Conservation (phyloP, 306 rosid genomes). For the Vigna trinervia region DNA sequence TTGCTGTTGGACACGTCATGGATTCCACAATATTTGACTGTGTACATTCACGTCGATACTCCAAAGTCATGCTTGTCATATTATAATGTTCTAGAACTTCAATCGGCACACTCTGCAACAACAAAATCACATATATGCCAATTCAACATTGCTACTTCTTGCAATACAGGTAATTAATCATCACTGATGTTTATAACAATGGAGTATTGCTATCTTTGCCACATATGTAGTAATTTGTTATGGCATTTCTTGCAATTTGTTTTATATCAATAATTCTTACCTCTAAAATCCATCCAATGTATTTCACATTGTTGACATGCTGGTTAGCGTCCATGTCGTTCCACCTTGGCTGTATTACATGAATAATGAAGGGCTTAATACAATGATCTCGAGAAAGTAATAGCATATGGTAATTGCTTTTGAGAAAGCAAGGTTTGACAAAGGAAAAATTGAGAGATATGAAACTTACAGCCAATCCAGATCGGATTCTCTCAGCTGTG, state of each 20-base stretch:
- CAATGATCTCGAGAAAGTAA: background rate
- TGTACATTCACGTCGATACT: constrained; percentile 82
- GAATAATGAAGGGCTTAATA: background rate
- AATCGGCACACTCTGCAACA: constrained; percentile 81
- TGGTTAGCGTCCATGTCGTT: constrained; percentile 98
- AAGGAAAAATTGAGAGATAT: background rate
- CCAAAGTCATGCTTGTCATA: constrained; percentile 81
- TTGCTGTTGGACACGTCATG: constrained; percentile 65
- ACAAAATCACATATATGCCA: background rate
- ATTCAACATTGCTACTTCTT: background rate
- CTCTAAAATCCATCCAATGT: constrained; percentile 98
- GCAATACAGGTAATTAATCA: background rate
- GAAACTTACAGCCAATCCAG: constrained; percentile 84
- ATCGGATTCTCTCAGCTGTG: constrained; percentile 65
- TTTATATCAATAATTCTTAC: constrained; percentile 40
- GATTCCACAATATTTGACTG: constrained; percentile 81
- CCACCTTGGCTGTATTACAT: constrained; percentile 81
- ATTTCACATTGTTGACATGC: constrained; percentile 93
- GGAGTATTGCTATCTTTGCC: background rate
- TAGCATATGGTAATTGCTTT: background rate
- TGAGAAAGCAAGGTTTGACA: background rate
- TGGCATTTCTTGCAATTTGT: background rate
- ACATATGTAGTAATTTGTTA: background rate
- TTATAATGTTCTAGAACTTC: constrained; percentile 64
- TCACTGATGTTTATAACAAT: background rate